Base-by-base conservation (phyloP, 257 asterid species). In the Cruciata laevipes region DNA sequence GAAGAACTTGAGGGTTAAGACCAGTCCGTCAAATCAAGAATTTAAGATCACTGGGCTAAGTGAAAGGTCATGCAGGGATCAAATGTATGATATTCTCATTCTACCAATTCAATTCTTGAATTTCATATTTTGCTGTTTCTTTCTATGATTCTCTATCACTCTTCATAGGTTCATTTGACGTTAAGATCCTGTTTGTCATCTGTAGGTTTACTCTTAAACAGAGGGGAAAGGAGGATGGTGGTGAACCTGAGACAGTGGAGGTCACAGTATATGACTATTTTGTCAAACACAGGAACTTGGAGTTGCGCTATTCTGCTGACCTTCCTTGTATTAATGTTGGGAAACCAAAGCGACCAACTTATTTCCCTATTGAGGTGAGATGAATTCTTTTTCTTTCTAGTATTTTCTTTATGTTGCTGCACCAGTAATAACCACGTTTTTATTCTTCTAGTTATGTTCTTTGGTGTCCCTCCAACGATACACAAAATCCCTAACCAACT, bases 311-410 rank as follows among this genome's bases (percentile, higher is more conserved):
- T 72, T 93, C 99, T 61, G 97, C 86, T 62, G 95, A 90, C 69
- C 63, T 93, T n/a, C 99, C 97, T 0, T 93, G 99, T 78, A 83
- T 93, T 18, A 90, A 93, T 70, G 97, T 93, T 47, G 99, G 97
- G 30, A 93, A 85, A 76, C 95, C 96, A 0, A 88, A 88, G 66
- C 84, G 95, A 11, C 96, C 99, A 6, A 90, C 93, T 16, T 93
- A 81, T 77, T 76, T 88, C 76, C 99, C 99, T 1, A 23, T 93
- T 64, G 99, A 93, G 96, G 99, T 93, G 70, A 69, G 53, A 12
- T 20, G 14, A 2, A 42, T 6, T 47, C 1, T 44, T 25, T 51
- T 37, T 60, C 14, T 25, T 30, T 0, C 5, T 6, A 24, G 18
- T 13, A 0, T 42, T 37, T 11, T 25, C 7, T 16, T 21, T 47